Base-by-base conservation (phyloP, 768 basidiomycete genomes). In the Tricholomella constricta region DNA sequence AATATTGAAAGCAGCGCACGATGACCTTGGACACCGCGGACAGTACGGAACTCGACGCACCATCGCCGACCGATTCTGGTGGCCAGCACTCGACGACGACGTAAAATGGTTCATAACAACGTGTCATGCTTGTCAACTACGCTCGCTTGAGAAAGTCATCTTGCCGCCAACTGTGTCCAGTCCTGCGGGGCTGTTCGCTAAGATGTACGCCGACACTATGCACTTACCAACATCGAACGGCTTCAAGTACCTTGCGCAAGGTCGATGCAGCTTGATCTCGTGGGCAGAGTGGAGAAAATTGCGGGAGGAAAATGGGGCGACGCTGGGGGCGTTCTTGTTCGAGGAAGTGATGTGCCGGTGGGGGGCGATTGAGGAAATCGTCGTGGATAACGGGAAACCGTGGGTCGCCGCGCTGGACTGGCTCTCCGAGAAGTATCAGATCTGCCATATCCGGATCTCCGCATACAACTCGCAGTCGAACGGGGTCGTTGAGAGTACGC, bases 401-500 rank as follows among this genome's bases (percentile, higher is more conserved):
- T 70, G 68, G n/a, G 25, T 72, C 1, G 53, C 59, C 0, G 73
- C 65, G 4, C 11, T 57, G 6, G 44, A 61, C 1, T 55, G 37
- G 35, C 50, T 68, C 0, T 45, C 52, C 4, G 48, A 57, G 11
- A 55, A 57, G 9, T 71, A 71, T 14, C 49, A 70, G 2, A 75
- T 80, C 15, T 44, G 54, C 0, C 73, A 77, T 34, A 78, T 79
- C 12, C 52, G 62, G 0, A 76, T 79, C 2, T 74, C 69, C 0
- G 59, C 68, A 0, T 79, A 78, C 60, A 79, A 79, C 47, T 77
- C 70, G 0, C 66, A 61, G 2, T 72, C 73, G 0, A 78, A 80
- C n/a, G 68, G 78, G 0, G 52, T 69, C 0, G 61, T 77, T 0
- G 69, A 79, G 45, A 43, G 51, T 12, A n/a, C n/a, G n/a, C 42